phyloP scores from a whole-genome alignment of 768 basidiomycete species.

The Suillus subalutaceus region DNA sequence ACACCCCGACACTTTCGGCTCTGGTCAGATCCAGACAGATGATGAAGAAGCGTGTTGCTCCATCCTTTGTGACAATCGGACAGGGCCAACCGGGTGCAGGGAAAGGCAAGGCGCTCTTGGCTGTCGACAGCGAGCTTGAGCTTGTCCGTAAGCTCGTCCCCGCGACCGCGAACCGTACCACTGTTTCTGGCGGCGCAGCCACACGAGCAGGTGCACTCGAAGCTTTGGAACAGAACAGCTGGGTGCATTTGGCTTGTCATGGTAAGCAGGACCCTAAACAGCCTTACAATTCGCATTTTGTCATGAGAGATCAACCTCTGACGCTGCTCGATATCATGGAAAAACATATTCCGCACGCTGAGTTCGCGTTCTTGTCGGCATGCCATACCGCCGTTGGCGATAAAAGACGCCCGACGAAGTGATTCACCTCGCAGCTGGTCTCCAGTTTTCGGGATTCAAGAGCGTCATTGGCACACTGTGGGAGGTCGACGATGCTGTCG shows the following conservation, averaged over 20 bases:
- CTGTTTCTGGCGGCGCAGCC: background rate
- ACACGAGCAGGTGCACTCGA: constrained; percentile 1
- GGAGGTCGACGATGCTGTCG: background rate
- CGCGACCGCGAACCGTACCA: background rate
- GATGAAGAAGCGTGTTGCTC: background rate
- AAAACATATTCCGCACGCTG: too few species aligned
- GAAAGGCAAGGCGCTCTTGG: too few species aligned
- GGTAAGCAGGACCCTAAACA: constrained; percentile 31
- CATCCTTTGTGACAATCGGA: background rate
- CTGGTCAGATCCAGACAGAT: background rate
- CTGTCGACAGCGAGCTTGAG: too few species aligned
- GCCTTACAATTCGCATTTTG: constrained; percentile 13
- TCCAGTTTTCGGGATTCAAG: background rate
- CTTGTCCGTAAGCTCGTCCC: background rate
- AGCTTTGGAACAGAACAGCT: constrained; percentile 6
- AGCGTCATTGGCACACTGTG: background rate
- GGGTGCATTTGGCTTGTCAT: constrained; percentile 40
- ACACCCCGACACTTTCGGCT: background rate
- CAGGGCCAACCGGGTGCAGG: background rate
- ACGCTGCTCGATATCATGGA: too few species aligned
- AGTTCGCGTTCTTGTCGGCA: too few species aligned
- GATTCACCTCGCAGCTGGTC: too few species aligned
- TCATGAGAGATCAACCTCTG: too few species aligned
- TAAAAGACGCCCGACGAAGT: too few species aligned
- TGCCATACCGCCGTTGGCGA: too few species aligned